A percentile compares a stretch with the other conserved stretches of the same genome.
Evolutionary conservation across 2,329 filamentous ascomycete species (phyloP).

Genomic region (Peltaster fructicola): DNA sequence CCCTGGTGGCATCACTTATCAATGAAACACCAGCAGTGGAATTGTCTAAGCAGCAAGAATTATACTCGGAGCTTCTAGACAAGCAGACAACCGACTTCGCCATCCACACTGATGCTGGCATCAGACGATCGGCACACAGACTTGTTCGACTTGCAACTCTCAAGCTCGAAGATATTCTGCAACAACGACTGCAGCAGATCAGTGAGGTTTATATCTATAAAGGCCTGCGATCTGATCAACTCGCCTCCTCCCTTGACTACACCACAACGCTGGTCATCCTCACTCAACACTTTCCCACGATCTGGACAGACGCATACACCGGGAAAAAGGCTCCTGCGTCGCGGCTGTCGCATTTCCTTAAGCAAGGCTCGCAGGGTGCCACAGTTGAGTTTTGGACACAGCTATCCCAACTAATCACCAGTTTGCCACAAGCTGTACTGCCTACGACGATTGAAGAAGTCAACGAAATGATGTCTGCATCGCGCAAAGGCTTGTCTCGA

Average conservation of each 20-base stretch:
- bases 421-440: constrained; percentile 39
- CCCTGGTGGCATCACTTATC: constrained; percentile 37
- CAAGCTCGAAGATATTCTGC: constrained; percentile 25
- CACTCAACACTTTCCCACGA: constrained; percentile 44
- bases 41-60: constrained; percentile 39
- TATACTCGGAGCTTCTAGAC: constrained; percentile 51
- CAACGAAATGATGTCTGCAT: constrained; percentile 44
- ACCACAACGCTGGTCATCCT: constrained; percentile 48
- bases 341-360: constrained; percentile 53
- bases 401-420: constrained; percentile 42
- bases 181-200: constrained; percentile 33
- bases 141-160: constrained; percentile 34
- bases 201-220: constrained; percentile 57
- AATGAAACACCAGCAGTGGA: constrained; percentile 29
- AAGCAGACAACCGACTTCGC: constrained; percentile 43
- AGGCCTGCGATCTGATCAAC: constrained; percentile 53
- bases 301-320: constrained; percentile 54
- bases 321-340: constrained; percentile 38
- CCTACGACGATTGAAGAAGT: constrained; percentile 35
- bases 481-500: constrained; percentile 52
- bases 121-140: constrained; percentile 40
- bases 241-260: constrained; percentile 56
- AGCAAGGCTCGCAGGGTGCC: constrained; percentile 70
- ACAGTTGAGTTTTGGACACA: constrained; percentile 55
- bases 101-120: constrained; percentile 36